A percentile compares a stretch with the other conserved stretches of the same genome.
phyloP scores from a whole-genome alignment of 352 stramenopile genomes.

The Vaucheria bursata region DNA sequence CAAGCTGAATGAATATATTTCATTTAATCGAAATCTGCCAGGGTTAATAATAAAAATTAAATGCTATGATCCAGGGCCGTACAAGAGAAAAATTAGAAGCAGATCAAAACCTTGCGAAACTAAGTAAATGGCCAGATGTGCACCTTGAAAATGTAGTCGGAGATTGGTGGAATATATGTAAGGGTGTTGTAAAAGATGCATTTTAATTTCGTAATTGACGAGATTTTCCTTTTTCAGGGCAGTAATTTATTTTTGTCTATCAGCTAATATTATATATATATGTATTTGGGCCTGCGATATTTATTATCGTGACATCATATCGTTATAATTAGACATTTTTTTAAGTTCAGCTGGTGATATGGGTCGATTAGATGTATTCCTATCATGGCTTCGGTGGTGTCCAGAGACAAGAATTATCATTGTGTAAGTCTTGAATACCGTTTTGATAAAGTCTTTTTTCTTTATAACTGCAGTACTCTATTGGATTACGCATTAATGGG shows the following conservation, averaged over 20 bases:
- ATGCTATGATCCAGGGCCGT: neutral
- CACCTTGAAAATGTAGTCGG: conserved; percentile 10
- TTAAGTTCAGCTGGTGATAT: neutral
- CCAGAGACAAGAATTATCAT: conserved; percentile 6
- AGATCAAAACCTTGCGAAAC: neutral
- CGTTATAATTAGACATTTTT: too few relatives aligned
- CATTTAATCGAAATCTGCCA: too few relatives aligned
- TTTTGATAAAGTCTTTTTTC: too few relatives aligned
- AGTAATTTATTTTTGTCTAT: too few relatives aligned
- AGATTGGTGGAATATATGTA: conserved; percentile 7
- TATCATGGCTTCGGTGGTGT: conserved; percentile 12
- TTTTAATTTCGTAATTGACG: neutral
- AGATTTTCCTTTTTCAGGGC: neutral
- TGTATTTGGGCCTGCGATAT: too few relatives aligned
- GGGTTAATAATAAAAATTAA: too few relatives aligned
- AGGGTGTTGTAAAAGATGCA: neutral
- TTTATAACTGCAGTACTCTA: too few relatives aligned
- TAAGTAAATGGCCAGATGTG: conserved; percentile 3
- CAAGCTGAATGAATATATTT: neutral
- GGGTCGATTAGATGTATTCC: conserved; percentile 1
- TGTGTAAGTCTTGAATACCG: neutral
- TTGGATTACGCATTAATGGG: too few relatives aligned
- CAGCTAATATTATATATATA: too few relatives aligned
- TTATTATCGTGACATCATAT: too few relatives aligned
- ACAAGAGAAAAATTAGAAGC: neutral